phyloP scores from a whole-genome alignment of 768 basidiomycete species.

The Tulasnella sp. region DNA sequence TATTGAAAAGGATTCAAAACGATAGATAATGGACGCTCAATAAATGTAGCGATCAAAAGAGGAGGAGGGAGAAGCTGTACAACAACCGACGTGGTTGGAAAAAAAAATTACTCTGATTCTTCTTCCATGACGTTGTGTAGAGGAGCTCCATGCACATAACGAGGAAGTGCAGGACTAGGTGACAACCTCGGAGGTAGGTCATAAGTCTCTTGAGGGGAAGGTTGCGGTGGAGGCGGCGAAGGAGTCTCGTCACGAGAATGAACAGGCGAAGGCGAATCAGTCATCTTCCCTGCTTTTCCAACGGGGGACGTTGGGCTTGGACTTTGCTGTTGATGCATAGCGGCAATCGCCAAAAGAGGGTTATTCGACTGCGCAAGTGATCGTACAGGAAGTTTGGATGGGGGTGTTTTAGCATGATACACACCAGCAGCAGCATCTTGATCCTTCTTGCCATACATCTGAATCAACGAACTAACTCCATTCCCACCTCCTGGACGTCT shows the following conservation, averaged over 20 bases:
- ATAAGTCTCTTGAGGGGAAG: background rate
- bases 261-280: constrained; percentile 24
- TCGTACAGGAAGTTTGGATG: constrained; percentile 30
- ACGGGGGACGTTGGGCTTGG: no score
- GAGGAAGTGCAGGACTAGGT: constrained; percentile 45
- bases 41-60: no score
- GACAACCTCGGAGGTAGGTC: constrained; percentile 1
- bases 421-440: constrained; percentile 26
- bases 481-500: background rate
- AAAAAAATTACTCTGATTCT: constrained; percentile 37
- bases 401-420: constrained; percentile 16
- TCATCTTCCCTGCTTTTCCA: no score
- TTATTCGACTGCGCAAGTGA: constrained; percentile 13
- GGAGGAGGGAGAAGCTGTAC: no score
- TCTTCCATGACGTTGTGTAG: constrained; percentile 79
- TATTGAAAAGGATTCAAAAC: no score
- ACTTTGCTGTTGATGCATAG: no score
- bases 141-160: constrained; percentile 75
- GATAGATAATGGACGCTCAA: no score
- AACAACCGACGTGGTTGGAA: no score
- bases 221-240: constrained; percentile 14
- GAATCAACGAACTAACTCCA: constrained; percentile 39
- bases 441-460: constrained; percentile 71
- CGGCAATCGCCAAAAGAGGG: constrained; percentile 5
- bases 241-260: constrained; percentile 19